These are phyloP conservation scores for Torulaspora quercuum DNA, from an alignment of 805 yeast genomes.

Conservation along the genomic window DNA sequence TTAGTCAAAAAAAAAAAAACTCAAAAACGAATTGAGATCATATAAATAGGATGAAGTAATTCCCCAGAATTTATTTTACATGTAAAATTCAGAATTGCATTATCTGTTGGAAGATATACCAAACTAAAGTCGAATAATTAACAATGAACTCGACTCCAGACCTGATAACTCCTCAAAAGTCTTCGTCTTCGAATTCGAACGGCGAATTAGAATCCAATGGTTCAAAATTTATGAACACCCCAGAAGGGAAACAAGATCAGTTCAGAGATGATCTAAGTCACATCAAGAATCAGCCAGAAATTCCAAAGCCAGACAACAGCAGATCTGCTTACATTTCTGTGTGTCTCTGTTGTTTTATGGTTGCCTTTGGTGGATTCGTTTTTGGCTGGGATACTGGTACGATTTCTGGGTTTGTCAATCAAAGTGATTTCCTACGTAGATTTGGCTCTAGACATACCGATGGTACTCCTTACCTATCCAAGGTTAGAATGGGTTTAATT, in stretches of 20 bases:
- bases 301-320: conserved; percentile 13
- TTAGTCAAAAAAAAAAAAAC: too few species aligned
- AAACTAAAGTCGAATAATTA: conserved; percentile 4
- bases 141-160: conserved; percentile 22
- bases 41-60: conserved; percentile 2
- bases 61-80: conserved; percentile 2
- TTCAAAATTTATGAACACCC: conserved; percentile 22
- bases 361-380: conserved; percentile 75
- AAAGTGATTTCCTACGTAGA: conserved; percentile 30
- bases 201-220: conserved; percentile 16
- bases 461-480: conserved; percentile 26
- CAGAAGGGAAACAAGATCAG: conserved; percentile 19
- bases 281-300: conserved; percentile 9
- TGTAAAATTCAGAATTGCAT: too few species aligned
- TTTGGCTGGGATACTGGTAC: conserved; percentile 84
- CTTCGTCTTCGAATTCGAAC: conserved; percentile 15
- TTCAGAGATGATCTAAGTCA: conserved; percentile 13
- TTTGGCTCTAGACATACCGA: conserved; percentile 24
- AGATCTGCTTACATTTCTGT: conserved; percentile 31
- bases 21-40: conserved; percentile 1
- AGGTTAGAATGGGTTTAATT: conserved; percentile 30
- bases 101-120: too few species aligned
- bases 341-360: conserved; percentile 37
- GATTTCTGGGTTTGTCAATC: conserved; percentile 65
- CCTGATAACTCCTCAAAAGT: conserved; percentile 17